phyloP scores from a whole-genome alignment of 2,329 filamentous ascomycete species.

The Cadophora luteo-olivacea region DNA sequence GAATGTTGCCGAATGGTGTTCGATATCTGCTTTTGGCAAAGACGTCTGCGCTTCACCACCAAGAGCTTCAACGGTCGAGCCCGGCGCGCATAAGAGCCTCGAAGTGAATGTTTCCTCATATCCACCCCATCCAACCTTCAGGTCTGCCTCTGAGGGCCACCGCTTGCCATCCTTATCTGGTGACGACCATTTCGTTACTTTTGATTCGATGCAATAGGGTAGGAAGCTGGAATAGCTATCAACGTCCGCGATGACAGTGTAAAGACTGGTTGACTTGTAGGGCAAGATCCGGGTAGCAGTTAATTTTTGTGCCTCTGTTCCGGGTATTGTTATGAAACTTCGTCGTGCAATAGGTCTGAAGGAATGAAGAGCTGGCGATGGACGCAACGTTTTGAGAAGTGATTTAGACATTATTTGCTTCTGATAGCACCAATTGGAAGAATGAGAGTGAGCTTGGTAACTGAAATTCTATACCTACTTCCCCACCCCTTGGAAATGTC shows the following conservation, averaged over 20 bases:
- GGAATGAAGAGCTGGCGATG: conserved; percentile 31
- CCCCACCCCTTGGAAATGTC: background rate
- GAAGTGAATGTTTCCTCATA: conserved; percentile 86
- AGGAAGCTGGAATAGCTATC: conserved; percentile 85
- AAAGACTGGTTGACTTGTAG: conserved; percentile 74
- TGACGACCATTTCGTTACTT: conserved; percentile 76
- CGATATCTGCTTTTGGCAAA: conserved; percentile 48
- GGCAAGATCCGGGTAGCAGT: conserved; percentile 78
- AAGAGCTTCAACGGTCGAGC: conserved; percentile 76
- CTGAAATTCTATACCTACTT: conserved; percentile 10
- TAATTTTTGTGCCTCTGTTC: conserved; percentile 63
- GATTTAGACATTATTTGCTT: conserved; percentile 35
- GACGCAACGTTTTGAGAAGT: conserved; percentile 36
- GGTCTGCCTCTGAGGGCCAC: conserved; percentile 77
- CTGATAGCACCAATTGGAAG: background rate
- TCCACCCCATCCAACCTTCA: conserved; percentile 85
- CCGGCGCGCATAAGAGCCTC: conserved; percentile 78
- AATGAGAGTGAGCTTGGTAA: background rate
- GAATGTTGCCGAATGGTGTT: conserved; percentile 50
- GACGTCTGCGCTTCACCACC: conserved; percentile 62
- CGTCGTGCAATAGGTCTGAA: conserved; percentile 34
- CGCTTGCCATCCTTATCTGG: conserved; percentile 54
- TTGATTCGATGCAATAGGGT: conserved; percentile 84
- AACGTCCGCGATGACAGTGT: conserved; percentile 87
- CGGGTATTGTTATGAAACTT: conserved; percentile 49